Evolutionary conservation across 176 grass and related monocot species (phyloP), one percentile per base, ranked within the genome.

Genomic region (Bromus sterilis): DNA sequence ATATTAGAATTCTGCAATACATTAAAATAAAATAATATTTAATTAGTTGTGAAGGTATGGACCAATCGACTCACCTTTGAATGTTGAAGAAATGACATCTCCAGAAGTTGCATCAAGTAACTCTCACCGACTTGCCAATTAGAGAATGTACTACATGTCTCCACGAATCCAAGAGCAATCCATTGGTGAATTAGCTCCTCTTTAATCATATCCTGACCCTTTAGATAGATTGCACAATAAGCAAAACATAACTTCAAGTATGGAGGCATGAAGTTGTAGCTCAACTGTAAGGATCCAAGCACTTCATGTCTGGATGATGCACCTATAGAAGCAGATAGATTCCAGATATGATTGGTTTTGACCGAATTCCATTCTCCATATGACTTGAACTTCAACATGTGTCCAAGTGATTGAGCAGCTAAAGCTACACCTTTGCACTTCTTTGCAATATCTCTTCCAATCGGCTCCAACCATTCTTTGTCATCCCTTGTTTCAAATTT

Each of bases 161-260:
- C 34, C 3, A 70, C 40, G 41, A 89, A 84, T 11, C 20, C 76
- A 15, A 58, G 21, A 35, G 56, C 46, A 31, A 63, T 35, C 82
- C 87, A 89, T 37, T 89, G 76, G 1, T 59, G 9, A 34, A 89
- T 83, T 16, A 89, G 33, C 20, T 83, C 42, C 20, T 80, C 11
- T 59, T 79, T 80, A 30, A 28, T 4, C 20, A 89, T 64, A 0
- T 46, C 6, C 1, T 7, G 20, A 10, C 65, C 73, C 65, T 85
- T 80, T 24, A 33, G 44, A 35, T 74, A 75, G 11, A 76, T 57
- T n/a, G 66, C 80, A 25, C 75, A 83, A 10, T 83, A 83, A 11
- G 71, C 42, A 42, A 89, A 85, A 6, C 68, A 85, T 53, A 74
- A 9, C 32, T 56, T 78, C 11, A 83, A 24, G 13, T 34, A 2